A percentile compares a stretch with the other conserved stretches of the same genome.
These are phyloP conservation scores for Harringtonia lauricola DNA, from an alignment of 2,329 filamentous ascomycete genomes.

Conservation along the genomic window DNA sequence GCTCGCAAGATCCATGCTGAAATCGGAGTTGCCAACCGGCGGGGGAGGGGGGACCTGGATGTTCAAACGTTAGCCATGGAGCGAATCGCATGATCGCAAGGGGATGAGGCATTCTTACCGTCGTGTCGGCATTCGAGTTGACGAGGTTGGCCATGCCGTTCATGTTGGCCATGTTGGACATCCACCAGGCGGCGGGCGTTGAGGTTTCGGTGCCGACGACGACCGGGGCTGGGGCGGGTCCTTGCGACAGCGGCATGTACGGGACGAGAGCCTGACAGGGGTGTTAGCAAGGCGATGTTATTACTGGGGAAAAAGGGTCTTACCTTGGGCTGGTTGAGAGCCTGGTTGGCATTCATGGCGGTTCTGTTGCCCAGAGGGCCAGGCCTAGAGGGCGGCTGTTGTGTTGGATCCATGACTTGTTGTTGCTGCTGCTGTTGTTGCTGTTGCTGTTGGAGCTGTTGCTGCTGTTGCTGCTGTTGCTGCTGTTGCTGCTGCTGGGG, in stretches of 20 bases:
- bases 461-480: background rate
- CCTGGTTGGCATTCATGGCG: conserved; percentile 3
- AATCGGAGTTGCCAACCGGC: conserved; percentile 11
- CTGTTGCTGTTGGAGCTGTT: background rate
- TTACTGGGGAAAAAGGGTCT: too few relatives aligned
- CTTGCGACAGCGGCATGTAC: conserved; percentile 10
- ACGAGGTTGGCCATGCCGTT: conserved; percentile 9
- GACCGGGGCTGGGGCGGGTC: background rate
- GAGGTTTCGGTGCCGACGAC: conserved; percentile 2
- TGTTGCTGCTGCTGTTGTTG: background rate
- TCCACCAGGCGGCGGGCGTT: conserved; percentile 16
- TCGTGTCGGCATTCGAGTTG: conserved; percentile 8
- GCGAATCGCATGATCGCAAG: background rate
- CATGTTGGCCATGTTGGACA: conserved; percentile 14
- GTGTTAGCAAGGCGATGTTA: background rate
- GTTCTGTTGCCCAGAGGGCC: background rate
- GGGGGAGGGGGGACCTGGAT: conserved; percentile 5
- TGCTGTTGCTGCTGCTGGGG: background rate
- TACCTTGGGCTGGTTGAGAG: conserved; percentile 14
- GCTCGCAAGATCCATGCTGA: conserved; percentile 13
- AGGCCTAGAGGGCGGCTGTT: background rate
- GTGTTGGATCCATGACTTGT: background rate
- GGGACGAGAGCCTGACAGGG: conserved; percentile 8
- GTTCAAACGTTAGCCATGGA: background rate
- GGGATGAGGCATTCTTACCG: background rate